Evolutionary conservation across 2,329 filamentous ascomycete genomes (phyloP), one percentile per base, ranked within the genome.

Genomic region (Cercospora nicotianae): DNA sequence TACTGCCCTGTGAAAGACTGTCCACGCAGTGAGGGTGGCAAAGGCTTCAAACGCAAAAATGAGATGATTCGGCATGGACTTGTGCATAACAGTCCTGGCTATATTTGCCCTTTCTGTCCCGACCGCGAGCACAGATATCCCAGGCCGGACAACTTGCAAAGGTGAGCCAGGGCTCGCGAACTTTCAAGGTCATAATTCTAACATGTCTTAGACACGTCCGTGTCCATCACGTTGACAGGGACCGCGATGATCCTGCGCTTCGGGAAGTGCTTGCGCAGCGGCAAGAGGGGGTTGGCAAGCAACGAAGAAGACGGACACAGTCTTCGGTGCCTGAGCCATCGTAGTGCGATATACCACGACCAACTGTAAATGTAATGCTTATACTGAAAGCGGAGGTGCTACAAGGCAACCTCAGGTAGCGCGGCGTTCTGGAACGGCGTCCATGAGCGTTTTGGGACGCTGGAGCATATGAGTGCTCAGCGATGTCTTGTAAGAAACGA

Each of bases 91-190:
- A 96, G 93, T 7, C 95, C 95, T 1, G 94, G 94, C 68, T 99
- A 98, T 76, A 89, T 97, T 31, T 99, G 95, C 79, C 95, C 95
- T 0, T 98, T 97, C 77, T 99, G 95, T 79, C 91, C 93, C 1
- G 93, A 97, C 75, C 87, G 93, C 72, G 93, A 97, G 78, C 94
- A 97, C 79, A 94, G 91, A 77, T 98, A 98, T 78, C 95, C 95
- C 5, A 86, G 95, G 73, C 95, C 95, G 36, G 95, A 99, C 79
- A 98, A 98, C 83, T 82, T 99, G 65, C 94, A 97, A 83, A 89
- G 94, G 92, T 96, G 84, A 72, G 86, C 78, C 28, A 48, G 20
- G 36, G 12, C 26, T 31, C 36, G 7, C 16, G 26, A 9, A 2
- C 9, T 28, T 30, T 16, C 26, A 33, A n/a, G 48, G 2, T n/a